Evolutionary conservation across 768 basidiomycete species (phyloP), one percentile per base, ranked within the genome.

Genomic region (Postia placenta): DNA sequence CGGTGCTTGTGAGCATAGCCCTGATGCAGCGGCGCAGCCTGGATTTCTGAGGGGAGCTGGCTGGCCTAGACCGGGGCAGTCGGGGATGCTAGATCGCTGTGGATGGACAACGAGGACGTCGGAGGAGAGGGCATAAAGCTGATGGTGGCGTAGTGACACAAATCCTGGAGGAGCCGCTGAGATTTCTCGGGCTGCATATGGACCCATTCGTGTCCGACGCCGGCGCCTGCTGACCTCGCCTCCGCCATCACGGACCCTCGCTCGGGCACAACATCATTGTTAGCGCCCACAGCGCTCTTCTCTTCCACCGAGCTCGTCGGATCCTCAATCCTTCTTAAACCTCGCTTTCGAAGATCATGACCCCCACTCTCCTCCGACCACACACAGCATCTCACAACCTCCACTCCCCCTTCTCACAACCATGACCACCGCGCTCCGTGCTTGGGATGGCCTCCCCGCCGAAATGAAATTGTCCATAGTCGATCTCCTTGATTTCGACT

Each of bases 391-490:
- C 42, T 37, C 42, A 26, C 37, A 30, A 45, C 36, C 52, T 42
- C 49, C 15, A 33, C 45, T 45, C 46, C 24, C 33, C 14, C 40
- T 35, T 6, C 19, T 33, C 27, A 27, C 22, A 24, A 36, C 51
- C 42, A 57, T 55, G 52, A 39, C 47, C 40, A 37, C 52, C 53
- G 23, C 55, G 19, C 38, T 47, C 44, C 40, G 37, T 22, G 43
- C 52, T 20, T 87, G 85, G 85, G 58, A 71, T 52, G 43, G 63
- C 20, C 80, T 88, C 54, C 86, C 86, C 39, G 68, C 69, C 0
- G 86, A 88, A 55, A 79, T 88, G 63, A 80, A 79, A 65, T 71
- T 83, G 56, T 67, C 75, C 23, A 57, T 88, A 62, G 65, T 83
- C 40, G 74, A 70, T 38, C 60, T 65, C 50, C 74, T 86, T 56